phyloP scores from a whole-genome alignment of 345 rosid genomes.

The Streptanthus diversifolius region DNA sequence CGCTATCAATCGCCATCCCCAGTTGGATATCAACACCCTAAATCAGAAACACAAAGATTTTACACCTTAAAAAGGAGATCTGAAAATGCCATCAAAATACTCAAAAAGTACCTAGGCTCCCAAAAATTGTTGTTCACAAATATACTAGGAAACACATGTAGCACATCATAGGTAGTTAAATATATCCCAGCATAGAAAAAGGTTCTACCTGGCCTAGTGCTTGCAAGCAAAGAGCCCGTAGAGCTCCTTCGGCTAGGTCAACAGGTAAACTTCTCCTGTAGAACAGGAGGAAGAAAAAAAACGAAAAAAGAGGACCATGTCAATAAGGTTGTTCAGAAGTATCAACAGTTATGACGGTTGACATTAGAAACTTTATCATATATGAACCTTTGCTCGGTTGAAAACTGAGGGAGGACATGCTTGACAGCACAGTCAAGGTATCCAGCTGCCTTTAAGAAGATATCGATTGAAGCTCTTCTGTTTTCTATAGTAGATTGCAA shows the following conservation, averaged over 20 bases:
- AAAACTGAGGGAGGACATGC: slow-evolving; percentile 80
- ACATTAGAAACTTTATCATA: neutral
- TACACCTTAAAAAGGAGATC: neutral
- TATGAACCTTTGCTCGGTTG: slow-evolving; percentile 65
- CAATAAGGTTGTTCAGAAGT: neutral
- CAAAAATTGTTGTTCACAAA: neutral
- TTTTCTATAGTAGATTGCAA: slow-evolving; percentile 45
- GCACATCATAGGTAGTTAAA: neutral
- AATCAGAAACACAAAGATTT: slow-evolving; percentile 9
- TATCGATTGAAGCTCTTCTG: slow-evolving; percentile 80
- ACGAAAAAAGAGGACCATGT: neutral
- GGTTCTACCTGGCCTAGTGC: slow-evolving; percentile 85
- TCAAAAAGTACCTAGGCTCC: neutral
- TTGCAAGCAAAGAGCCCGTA: slow-evolving; percentile 88
- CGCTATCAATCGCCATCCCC: slow-evolving; percentile 96
- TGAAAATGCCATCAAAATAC: neutral
- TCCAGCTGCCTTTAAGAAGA: slow-evolving; percentile 96
- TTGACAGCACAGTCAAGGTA: slow-evolving; percentile 89
- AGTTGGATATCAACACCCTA: slow-evolving; percentile 98
- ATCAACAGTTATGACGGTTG: neutral
- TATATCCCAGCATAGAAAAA: neutral
- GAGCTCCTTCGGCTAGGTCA: slow-evolving; percentile 91
- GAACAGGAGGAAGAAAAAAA: slow-evolving; percentile 19
- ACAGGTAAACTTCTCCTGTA: slow-evolving; percentile 87
- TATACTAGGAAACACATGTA: slow-evolving; percentile 4